Conservation (phyloP, 2,329 filamentous ascomycete species). For the Ophidiomyces ophidiicola region DNA sequence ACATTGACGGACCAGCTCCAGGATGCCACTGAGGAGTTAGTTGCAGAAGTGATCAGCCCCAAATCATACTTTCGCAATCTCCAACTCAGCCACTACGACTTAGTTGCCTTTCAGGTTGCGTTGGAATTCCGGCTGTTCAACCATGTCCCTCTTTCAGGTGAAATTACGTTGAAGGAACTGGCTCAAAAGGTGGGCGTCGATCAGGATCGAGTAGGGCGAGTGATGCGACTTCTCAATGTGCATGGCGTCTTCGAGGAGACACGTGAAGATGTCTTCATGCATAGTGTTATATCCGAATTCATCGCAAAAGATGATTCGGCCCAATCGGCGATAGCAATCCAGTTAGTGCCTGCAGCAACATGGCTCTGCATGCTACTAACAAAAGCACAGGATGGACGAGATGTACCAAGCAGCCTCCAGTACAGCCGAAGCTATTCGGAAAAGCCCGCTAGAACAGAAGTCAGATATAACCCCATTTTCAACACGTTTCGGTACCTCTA, state of each 20-base stretch:
- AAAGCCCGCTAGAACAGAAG: not conserved
- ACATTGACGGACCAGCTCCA: not conserved
- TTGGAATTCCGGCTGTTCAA: constrained; percentile 22
- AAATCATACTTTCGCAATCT: not conserved
- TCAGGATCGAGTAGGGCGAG: constrained; percentile 16
- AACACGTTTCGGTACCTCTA: not conserved
- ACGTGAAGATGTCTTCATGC: constrained; percentile 15
- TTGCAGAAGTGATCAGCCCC: not conserved
- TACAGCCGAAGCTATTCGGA: not conserved
- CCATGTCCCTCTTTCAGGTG: constrained; percentile 15
- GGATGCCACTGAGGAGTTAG: not conserved
- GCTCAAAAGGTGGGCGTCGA: constrained; percentile 17
- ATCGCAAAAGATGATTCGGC: not conserved
- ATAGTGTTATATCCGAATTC: constrained; percentile 12
- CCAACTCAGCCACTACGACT: constrained; percentile 15
- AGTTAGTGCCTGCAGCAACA: not conserved
- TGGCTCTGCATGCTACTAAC: not conserved
- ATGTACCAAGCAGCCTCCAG: not conserved
- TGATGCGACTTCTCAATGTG: constrained; percentile 19
- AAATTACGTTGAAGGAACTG: constrained; percentile 17
- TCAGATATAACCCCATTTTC: not conserved
- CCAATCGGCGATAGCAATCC: not conserved
- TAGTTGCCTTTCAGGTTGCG: constrained; percentile 19
- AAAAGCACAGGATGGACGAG: not conserved
- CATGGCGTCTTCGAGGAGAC: constrained; percentile 19